Percentiles rank a stretch among this genome's conserved stretches.
phyloP scores from a whole-genome alignment of 1,284 basidiomycete species.

The Tilletia walkeri region DNA sequence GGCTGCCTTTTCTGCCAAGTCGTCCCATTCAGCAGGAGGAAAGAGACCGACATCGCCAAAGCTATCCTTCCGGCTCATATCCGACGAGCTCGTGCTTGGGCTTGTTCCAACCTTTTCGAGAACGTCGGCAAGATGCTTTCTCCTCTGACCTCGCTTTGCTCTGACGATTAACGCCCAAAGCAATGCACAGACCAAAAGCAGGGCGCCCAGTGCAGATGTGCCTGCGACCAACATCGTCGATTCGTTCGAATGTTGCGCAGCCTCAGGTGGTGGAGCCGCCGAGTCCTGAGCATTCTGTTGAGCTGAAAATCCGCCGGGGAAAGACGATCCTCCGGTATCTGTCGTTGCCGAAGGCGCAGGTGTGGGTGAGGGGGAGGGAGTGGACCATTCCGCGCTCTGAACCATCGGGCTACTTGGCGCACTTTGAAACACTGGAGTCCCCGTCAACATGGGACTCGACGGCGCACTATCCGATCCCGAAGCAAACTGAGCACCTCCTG shows the following conservation, averaged over 20 bases:
- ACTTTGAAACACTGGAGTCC: constrained; percentile 4
- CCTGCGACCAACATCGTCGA: constrained; percentile 2
- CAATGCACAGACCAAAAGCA: constrained; percentile 9
- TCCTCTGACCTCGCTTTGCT: neutral
- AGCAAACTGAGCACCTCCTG: neutral
- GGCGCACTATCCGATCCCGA: neutral
- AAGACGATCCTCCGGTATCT: neutral
- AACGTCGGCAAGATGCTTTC: constrained; percentile 15
- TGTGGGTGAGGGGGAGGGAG: neutral
- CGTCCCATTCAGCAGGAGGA: neutral
- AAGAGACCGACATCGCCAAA: neutral
- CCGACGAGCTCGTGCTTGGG: constrained; percentile 14
- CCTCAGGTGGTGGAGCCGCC: neutral
- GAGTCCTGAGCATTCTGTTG: neutral
- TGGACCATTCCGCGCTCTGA: constrained; percentile 12
- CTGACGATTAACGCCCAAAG: constrained; percentile 14
- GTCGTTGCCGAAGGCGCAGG: neutral
- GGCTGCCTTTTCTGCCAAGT: neutral
- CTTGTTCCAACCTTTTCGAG: constrained; percentile 5
- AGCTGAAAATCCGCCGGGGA: no score
- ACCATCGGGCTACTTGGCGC: constrained; percentile 2
- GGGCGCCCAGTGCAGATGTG: constrained; percentile 6
- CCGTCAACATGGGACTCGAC: constrained; percentile 1
- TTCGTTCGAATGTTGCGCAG: neutral
- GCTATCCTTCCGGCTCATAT: constrained; percentile 3